Percentiles rank a stretch among this genome's conserved stretches.
phyloP scores from a whole-genome alignment of 2,329 filamentous ascomycete species.

The Ophiostoma novo-ulmi region DNA sequence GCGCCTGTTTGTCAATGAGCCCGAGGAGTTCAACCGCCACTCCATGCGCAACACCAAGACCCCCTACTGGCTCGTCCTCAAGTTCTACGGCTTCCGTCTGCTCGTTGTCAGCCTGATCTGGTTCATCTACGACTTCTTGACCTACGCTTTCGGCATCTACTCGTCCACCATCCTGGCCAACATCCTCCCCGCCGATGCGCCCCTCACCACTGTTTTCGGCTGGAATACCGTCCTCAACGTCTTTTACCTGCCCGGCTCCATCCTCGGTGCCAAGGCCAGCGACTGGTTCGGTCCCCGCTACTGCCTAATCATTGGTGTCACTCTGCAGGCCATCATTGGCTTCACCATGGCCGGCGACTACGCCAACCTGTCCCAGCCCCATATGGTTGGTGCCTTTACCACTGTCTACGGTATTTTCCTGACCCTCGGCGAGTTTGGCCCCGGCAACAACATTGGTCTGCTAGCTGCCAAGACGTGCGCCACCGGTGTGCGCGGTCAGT shows the following conservation, averaged over 20 bases:
- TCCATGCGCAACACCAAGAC: constrained; percentile 59
- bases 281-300: constrained; percentile 76
- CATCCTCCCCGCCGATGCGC: constrained; percentile 50
- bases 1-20: constrained; percentile 69
- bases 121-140: constrained; percentile 82
- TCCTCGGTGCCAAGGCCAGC: constrained; percentile 68
- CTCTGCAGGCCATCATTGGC: constrained; percentile 68
- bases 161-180: constrained; percentile 66
- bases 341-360: constrained; percentile 88
- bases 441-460: constrained; percentile 87
- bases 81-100: constrained; percentile 71
- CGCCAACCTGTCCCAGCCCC: constrained; percentile 57
- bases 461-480: constrained; percentile 82
- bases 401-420: constrained; percentile 77
- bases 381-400: constrained; percentile 68
- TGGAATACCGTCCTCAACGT: constrained; percentile 86
- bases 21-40: constrained; percentile 68
- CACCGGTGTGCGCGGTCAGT: constrained; percentile 77
- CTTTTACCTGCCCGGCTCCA: constrained; percentile 81
- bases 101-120: constrained; percentile 67
- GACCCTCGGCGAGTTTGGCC: constrained; percentile 72
- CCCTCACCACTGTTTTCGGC: constrained; percentile 73
- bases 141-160: constrained; percentile 83
- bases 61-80: constrained; percentile 51
- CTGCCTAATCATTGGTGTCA: constrained; percentile 66